Evolutionary conservation across 2,329 filamentous ascomycete genomes (phyloP).

Genomic region (Xylariaceae sp.): DNA sequence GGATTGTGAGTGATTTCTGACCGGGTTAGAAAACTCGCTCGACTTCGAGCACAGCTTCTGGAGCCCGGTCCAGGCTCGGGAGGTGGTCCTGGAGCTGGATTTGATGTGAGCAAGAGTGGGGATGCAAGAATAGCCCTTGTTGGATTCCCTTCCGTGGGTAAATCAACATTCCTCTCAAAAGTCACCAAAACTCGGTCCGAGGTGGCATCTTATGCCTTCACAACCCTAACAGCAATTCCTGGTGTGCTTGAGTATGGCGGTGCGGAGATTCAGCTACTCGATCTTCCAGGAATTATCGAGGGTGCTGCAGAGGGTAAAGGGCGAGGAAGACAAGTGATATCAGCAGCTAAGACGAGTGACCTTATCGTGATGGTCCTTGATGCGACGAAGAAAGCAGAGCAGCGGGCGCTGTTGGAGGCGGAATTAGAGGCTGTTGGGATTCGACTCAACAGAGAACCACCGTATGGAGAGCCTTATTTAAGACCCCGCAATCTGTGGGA

Average conservation of each 20-base stretch:
- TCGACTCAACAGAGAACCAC: slow-evolving; percentile 83
- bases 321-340: slow-evolving; percentile 92
- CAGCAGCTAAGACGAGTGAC: slow-evolving; percentile 96
- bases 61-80: slow-evolving; percentile 81
- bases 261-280: slow-evolving; percentile 95
- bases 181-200: slow-evolving; percentile 98
- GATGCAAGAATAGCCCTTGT: slow-evolving; percentile 96
- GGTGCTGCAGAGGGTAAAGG: slow-evolving; percentile 95
- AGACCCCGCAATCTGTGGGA: not conserved
- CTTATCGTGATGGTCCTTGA: slow-evolving; percentile 95
- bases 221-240: slow-evolving; percentile 93
- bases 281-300: slow-evolving; percentile 97
- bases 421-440: slow-evolving; percentile 96
- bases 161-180: slow-evolving; percentile 97
- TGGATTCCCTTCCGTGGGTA: slow-evolving; percentile 97
- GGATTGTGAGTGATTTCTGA: too few relatives aligned
- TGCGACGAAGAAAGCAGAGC: slow-evolving; percentile 93
- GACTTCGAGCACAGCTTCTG: slow-evolving; percentile 87
- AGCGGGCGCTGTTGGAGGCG: slow-evolving; percentile 81
- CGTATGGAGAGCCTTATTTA: slow-evolving; percentile 49
- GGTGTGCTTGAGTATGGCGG: slow-evolving; percentile 97
- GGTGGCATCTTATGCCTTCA: slow-evolving; percentile 95
- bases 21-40: slow-evolving; percentile 77
- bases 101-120: slow-evolving; percentile 92
- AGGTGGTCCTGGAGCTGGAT: slow-evolving; percentile 75